Conservation (phyloP, 1,284 basidiomycete genomes). For the Neonothopanus nambi region DNA sequence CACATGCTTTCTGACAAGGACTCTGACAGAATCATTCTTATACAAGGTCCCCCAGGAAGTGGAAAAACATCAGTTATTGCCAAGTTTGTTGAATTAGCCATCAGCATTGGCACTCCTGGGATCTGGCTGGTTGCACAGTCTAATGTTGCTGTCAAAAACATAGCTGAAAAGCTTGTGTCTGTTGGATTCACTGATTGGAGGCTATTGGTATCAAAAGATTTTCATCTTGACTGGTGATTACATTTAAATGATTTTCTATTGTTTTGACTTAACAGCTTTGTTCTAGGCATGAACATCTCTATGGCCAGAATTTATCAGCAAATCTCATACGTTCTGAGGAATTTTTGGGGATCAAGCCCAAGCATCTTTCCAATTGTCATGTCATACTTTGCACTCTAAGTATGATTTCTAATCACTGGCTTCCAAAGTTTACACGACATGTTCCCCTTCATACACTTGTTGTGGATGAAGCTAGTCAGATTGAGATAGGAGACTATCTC, state of each 20-base stretch:
- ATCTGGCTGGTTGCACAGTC: slow-evolving; percentile 75
- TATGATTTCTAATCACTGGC: slow-evolving; percentile 57
- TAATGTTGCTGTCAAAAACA: slow-evolving; percentile 59
- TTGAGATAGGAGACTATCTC: slow-evolving; percentile 60
- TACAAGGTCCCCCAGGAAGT: slow-evolving; percentile 61
- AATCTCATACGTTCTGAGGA: slow-evolving; percentile 53
- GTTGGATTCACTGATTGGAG: slow-evolving; percentile 37
- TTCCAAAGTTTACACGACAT: slow-evolving; percentile 37
- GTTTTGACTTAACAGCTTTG: slow-evolving; percentile 6
- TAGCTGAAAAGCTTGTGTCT: slow-evolving; percentile 46
- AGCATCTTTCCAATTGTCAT: slow-evolving; percentile 38
- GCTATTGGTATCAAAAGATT: slow-evolving; percentile 45
- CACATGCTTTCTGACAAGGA: slow-evolving; percentile 48
- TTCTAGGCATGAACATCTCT: slow-evolving; percentile 74
- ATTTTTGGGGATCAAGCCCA: slow-evolving; percentile 32
- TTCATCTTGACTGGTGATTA: slow-evolving; percentile 57
- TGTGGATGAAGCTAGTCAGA: slow-evolving; percentile 69
- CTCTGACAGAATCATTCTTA: slow-evolving; percentile 45
- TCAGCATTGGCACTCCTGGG: slow-evolving; percentile 34
- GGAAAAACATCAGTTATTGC: slow-evolving; percentile 70
- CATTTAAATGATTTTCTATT: slow-evolving; percentile 8
- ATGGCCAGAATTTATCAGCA: slow-evolving; percentile 36
- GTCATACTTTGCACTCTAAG: slow-evolving; percentile 71
- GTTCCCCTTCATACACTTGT: slow-evolving; percentile 54
- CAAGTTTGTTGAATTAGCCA: slow-evolving; percentile 49